Conservation (phyloP, 2,329 filamentous ascomycete species). For the Aureobasidium zeae region DNA sequence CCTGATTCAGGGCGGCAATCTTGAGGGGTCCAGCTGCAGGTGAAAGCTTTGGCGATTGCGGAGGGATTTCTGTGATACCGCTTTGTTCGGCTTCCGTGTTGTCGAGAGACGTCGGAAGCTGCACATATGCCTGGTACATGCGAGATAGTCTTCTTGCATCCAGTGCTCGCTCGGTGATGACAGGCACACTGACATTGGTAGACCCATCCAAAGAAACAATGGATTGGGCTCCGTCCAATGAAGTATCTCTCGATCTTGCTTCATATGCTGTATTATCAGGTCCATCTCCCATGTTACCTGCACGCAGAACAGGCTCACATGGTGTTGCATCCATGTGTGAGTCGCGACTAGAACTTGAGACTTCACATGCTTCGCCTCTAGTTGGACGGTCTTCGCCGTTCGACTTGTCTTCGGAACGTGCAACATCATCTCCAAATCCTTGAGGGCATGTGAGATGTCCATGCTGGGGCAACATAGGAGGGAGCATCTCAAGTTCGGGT, state of each 20-base stretch:
- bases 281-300: no score
- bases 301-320: no score
- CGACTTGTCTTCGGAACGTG: no score
- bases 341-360: no score
- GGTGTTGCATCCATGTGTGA: no score
- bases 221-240: no score
- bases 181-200: no score
- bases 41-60: neutral
- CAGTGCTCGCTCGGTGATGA: conserved; percentile 4
- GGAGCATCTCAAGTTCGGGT: conserved; percentile 40
- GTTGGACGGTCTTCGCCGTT: neutral
- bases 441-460: neutral
- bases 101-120: conserved; percentile 10
- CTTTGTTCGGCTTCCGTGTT: neutral
- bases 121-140: conserved; percentile 14
- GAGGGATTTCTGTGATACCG: neutral
- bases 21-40: neutral
- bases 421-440: neutral
- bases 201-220: no score
- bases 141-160: conserved; percentile 10
- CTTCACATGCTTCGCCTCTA: neutral
- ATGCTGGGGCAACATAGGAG: conserved; percentile 25
- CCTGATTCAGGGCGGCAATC: neutral
- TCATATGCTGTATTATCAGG: no score
- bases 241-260: no score